Conservation (phyloP, 73 alveolate genomes). For the Paramecium primaurelia region DNA sequence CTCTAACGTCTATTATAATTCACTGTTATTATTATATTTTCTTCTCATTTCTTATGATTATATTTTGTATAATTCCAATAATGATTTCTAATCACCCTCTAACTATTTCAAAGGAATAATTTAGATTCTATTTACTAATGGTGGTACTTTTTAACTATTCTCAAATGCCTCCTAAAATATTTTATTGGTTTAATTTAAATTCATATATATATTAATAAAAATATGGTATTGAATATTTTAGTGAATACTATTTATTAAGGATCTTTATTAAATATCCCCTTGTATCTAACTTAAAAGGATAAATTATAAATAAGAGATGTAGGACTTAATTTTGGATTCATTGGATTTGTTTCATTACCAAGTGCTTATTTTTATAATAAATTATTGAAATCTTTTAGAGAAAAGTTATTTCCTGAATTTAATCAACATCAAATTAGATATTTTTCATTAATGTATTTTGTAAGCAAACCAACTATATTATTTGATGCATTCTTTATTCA, state of each 20-base stretch:
- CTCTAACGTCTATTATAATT: slow-evolving; percentile 1
- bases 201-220: neutral
- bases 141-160: neutral
- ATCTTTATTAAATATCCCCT: neutral
- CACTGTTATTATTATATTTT: neutral
- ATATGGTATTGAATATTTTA: neutral
- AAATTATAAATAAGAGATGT: neutral
- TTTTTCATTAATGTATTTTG: slow-evolving; percentile 45
- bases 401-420: neutral
- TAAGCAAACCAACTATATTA: slow-evolving; percentile 12
- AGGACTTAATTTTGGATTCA: neutral
- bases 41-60: neutral
- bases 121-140: neutral
- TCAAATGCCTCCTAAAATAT: neutral
- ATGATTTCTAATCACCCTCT: neutral
- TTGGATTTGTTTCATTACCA: neutral
- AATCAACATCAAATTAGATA: neutral
- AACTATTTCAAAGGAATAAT: neutral
- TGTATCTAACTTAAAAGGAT: neutral
- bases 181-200: neutral
- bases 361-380: neutral
- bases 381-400: neutral
- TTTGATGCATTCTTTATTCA: slow-evolving; percentile 30
- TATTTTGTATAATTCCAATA: neutral
- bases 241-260: neutral